Conservation (phyloP, 371 early-diverging fungal species). For the Mucor mucedo region DNA sequence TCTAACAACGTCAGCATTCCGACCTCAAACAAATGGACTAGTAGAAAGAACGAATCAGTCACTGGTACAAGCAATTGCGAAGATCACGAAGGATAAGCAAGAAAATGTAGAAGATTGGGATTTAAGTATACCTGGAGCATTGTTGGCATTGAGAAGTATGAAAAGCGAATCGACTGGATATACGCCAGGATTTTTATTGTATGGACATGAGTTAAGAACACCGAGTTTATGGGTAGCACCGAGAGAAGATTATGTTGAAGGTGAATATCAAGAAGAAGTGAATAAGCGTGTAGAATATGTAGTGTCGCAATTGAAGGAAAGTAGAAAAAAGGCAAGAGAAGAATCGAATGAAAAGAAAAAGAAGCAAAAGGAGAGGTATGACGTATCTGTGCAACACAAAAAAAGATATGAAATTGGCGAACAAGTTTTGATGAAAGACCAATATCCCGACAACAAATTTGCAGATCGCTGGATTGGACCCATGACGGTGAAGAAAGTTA, state of each 20-base stretch:
- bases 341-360: too few species aligned
- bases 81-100: constrained; percentile 14
- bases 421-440: too few species aligned
- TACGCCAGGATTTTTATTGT: constrained; percentile 19
- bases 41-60: constrained; percentile 39
- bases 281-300: too few species aligned
- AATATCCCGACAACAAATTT: too few species aligned
- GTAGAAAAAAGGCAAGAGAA: too few species aligned
- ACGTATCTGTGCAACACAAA: too few species aligned
- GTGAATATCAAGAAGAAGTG: too few species aligned
- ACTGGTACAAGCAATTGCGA: constrained; percentile 16
- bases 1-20: constrained; percentile 27
- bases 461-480: too few species aligned
- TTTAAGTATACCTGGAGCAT: constrained; percentile 4
- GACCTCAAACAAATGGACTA: constrained; percentile 39
- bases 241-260: constrained; percentile 13
- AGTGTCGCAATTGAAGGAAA: too few species aligned
- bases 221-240: constrained; percentile 27
- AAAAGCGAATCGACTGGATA: constrained; percentile 19
- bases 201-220: constrained; percentile 24
- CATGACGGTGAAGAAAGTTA: too few species aligned
- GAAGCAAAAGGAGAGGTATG: too few species aligned
- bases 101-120: constrained; percentile 16
- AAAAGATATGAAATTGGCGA: too few species aligned
- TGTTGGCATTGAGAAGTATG: constrained; percentile 25